Conservation (phyloP, 2,329 filamentous ascomycete species). For the Aspergillus sp. region DNA sequence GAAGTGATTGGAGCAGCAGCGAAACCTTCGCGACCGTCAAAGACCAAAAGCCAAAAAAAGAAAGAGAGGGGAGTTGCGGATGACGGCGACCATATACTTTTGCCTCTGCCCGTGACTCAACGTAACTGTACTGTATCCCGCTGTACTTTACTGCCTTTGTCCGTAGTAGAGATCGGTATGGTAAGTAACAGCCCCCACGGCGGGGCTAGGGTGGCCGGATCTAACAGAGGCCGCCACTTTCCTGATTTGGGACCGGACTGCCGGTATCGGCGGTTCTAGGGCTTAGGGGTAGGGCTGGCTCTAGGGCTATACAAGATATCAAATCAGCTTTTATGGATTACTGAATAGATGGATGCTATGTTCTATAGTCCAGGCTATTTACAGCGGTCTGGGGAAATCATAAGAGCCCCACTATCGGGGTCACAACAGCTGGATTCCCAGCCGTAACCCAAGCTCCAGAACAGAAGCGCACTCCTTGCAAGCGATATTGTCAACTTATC, state of each 20-base stretch:
- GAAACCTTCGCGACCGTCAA: constrained; percentile 28
- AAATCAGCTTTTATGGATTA: not conserved
- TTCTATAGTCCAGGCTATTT: not conserved
- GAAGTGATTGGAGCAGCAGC: constrained; percentile 25
- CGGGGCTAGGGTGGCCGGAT: constrained; percentile 14
- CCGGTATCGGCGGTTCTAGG: constrained; percentile 21
- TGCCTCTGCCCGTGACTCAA: constrained; percentile 11
- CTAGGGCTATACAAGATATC: not conserved
- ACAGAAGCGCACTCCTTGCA: not conserved
- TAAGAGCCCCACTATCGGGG: not conserved
- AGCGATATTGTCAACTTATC: not conserved
- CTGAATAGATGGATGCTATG: no score
- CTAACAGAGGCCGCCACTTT: constrained; percentile 16
- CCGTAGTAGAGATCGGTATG: not conserved
- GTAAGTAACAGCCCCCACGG: constrained; percentile 9
- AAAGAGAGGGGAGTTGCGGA: constrained; percentile 18
- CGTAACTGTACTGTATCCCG: not conserved
- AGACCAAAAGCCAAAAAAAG: constrained; percentile 28
- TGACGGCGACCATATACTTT: constrained; percentile 18
- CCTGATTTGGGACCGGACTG: not conserved
- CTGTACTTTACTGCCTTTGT: not conserved
- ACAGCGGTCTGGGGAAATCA: not conserved
- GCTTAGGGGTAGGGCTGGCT: constrained; percentile 19
- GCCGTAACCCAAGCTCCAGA: not conserved
- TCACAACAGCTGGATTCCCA: not conserved